phyloP scores from a whole-genome alignment of 73 alveolate genomes.

The Durusdinium trenchii region DNA sequence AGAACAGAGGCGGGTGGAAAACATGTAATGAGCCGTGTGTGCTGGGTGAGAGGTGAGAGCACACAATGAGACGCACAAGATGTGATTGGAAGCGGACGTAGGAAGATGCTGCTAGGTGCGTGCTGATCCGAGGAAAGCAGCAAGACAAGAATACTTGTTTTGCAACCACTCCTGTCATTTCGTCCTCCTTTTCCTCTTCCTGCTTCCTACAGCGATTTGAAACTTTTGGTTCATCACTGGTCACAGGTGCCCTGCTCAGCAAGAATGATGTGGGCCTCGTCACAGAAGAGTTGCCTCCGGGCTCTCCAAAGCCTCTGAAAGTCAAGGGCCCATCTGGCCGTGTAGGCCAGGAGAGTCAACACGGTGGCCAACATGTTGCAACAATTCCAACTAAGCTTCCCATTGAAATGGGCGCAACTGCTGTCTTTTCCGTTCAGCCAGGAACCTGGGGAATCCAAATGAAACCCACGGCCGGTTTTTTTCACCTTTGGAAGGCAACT shows the following conservation, averaged over 20 bases:
- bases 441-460: not conserved
- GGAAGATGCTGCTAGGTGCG: too few species aligned
- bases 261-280: constrained; percentile 79
- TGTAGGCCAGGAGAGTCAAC: constrained; percentile 60
- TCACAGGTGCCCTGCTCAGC: constrained; percentile 85
- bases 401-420: too few species aligned
- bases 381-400: too few species aligned
- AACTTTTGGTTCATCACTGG: not conserved
- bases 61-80: too few species aligned
- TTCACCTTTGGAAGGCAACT: constrained; percentile 44
- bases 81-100: not conserved
- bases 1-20: constrained; percentile 50
- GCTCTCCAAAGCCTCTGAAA: constrained; percentile 63
- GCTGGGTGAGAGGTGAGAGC: too few species aligned
- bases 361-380: too few species aligned
- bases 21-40: not conserved
- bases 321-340: constrained; percentile 95
- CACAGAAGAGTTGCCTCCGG: constrained; percentile 73
- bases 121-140: too few species aligned
- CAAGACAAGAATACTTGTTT: too few species aligned
- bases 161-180: too few species aligned
- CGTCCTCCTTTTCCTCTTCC: too few species aligned
- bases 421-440: not conserved
- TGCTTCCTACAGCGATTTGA: not conserved
- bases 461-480: too few species aligned